Evolutionary conservation across 495 filamentous ascomycete genomes (phyloP).

Genomic region (Niebla homalea): DNA sequence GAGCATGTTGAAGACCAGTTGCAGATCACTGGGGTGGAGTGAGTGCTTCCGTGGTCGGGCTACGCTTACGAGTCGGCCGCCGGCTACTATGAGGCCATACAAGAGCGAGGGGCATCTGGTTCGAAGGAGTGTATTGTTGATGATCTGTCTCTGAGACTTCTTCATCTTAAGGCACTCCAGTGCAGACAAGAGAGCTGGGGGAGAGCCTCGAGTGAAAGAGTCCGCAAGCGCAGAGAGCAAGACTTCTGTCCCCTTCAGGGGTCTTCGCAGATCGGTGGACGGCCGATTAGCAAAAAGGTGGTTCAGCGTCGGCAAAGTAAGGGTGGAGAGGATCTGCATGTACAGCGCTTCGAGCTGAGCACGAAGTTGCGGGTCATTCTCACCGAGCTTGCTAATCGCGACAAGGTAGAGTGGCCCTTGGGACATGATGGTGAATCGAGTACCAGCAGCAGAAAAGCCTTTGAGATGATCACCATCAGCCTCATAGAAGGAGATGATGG

Average conservation of each 20-base stretch:
- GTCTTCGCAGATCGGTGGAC: constrained; percentile 80
- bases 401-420: constrained; percentile 85
- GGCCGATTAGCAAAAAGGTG: constrained; percentile 82
- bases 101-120: constrained; percentile 60
- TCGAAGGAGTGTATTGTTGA: constrained; percentile 78
- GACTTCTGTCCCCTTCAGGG: constrained; percentile 85
- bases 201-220: constrained; percentile 84
- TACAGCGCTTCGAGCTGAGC: constrained; percentile 88
- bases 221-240: constrained; percentile 86
- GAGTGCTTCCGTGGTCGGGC: constrained; percentile 89
- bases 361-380: constrained; percentile 76
- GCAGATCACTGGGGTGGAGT: constrained; percentile 87
- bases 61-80: constrained; percentile 87
- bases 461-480: constrained; percentile 58
- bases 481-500: constrained; percentile 94
- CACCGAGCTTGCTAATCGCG: constrained; percentile 79
- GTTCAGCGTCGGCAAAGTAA: constrained; percentile 80
- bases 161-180: constrained; percentile 81
- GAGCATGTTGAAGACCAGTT: constrained; percentile 99
- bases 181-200: constrained; percentile 75
- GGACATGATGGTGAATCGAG: constrained; percentile 70
- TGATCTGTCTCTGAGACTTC: constrained; percentile 70
- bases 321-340: constrained; percentile 91
- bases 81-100: constrained; percentile 88
- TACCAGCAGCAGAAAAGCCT: constrained; percentile 70